Base-by-base conservation (phyloP, 2,329 filamentous ascomycete species). In the Pseudofabraea citricarpa region DNA sequence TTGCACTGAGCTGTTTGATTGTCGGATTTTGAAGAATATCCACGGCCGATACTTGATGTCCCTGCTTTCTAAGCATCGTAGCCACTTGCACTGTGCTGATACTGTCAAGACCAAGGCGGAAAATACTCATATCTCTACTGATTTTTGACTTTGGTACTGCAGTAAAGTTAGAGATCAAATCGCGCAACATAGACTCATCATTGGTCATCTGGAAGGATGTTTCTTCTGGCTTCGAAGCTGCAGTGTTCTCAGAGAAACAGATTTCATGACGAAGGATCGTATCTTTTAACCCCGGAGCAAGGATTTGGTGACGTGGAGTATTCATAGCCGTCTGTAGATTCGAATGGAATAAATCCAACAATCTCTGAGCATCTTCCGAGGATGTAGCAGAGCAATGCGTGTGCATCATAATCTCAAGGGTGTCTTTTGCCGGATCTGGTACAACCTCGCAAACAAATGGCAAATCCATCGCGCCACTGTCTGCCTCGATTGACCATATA, bases 101-200 rank as follows among this genome's bases (percentile, higher is more conserved):
- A 59, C 90, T 96, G 63, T 96, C 90, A 3, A 96, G 69, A 0
- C 91, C 91, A n/a, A 95, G 76, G 45, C 85, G 81, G 55, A 91
- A 95, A 38, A 97, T 88, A 0, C 87, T 89, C 0, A 81, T 88
- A 8, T 74, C 59, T 10, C 71, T 72, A 3, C 60, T 56, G 36
- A 95, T 82, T 0, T 65, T 67, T 0, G 69, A 55, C 2, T 59
- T 44, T 0, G 75, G 60, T 4, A 75, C 63, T 2, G 70, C 66
- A 1, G 85, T 81, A 19, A 93, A 70, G 6, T 65, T 65, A 60
- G 70, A 51, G 64, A 72, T 51, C 54, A 66, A 20, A 56, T 64
- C 18, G 65, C 72, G 54, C 58, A 68, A 31, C 56, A 73, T 44
- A 50, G 64, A 4, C 64, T 79, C 53, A 55, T 64, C 40, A 6